Evolutionary conservation across 148 eudicot genomes (phyloP).

Genomic region (Fagopyrum homotropicum): DNA sequence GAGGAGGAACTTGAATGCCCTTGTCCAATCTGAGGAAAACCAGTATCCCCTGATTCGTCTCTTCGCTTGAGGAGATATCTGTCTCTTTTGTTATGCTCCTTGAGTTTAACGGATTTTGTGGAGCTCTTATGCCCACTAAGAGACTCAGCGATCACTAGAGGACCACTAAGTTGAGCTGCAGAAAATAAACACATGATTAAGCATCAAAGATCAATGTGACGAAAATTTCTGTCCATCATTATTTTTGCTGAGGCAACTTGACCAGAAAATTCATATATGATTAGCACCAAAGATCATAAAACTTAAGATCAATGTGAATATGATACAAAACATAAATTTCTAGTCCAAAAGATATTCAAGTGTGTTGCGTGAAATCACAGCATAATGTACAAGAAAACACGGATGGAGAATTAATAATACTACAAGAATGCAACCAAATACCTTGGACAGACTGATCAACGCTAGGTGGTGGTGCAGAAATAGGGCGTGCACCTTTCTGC

Average conservation of each 20-base stretch:
- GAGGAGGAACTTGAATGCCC: constrained; percentile 22
- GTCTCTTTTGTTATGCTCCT: neutral
- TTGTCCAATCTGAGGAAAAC: constrained; percentile 18
- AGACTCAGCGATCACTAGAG: constrained; percentile 63
- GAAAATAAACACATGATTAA: neutral
- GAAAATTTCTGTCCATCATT: too few species aligned
- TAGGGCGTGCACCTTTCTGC: constrained; percentile 36
- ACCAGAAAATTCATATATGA: neutral
- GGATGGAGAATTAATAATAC: too few species aligned
- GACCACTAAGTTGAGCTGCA: constrained; percentile 87
- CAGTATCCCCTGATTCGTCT: constrained; percentile 40
- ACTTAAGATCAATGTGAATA: neutral
- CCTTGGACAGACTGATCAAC: constrained; percentile 18
- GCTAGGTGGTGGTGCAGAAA: constrained; percentile 22
- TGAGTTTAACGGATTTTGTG: constrained; percentile 36
- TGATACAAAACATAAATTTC: too few species aligned
- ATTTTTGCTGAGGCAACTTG: too few species aligned
- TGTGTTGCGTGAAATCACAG: too few species aligned
- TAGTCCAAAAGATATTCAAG: too few species aligned
- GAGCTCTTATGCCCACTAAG: constrained; percentile 54
- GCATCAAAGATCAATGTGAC: neutral
- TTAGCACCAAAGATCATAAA: neutral
- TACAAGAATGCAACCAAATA: neutral
- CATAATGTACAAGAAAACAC: too few species aligned
- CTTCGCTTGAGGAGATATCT: constrained; percentile 44